phyloP scores from a whole-genome alignment of 2,329 filamentous ascomycete species.

The Exophiala spinifera region DNA sequence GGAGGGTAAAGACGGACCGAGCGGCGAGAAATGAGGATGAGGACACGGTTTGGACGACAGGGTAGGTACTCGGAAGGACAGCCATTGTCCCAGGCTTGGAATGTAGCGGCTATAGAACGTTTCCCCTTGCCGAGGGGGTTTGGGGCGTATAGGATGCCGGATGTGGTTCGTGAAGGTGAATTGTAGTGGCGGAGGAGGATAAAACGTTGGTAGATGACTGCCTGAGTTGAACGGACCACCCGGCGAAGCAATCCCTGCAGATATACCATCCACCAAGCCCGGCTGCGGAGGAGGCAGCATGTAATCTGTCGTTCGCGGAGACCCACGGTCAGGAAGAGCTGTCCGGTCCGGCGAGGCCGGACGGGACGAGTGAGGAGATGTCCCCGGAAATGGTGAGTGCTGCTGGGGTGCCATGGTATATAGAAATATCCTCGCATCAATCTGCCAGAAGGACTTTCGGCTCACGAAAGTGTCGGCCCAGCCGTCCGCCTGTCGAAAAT shows the following conservation, averaged over 20 bases:
- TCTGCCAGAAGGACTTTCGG: conserved; percentile 83
- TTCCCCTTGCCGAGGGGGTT: conserved; percentile 85
- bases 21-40: conserved; percentile 63
- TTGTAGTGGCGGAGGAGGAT: conserved; percentile 76
- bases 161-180: conserved; percentile 75
- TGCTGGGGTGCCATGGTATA: conserved; percentile 70
- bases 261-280: conserved; percentile 20
- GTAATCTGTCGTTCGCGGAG: conserved; percentile 17
- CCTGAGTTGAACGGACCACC: conserved; percentile 73
- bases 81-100: conserved; percentile 74
- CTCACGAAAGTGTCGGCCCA: conserved; percentile 83
- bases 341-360: conserved; percentile 47
- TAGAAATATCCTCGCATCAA: conserved; percentile 80
- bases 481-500: conserved; percentile 60
- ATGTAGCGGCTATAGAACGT: conserved; percentile 87
- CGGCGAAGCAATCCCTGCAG: conserved; percentile 29
- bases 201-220: conserved; percentile 87
- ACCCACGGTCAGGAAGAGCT: conserved; percentile 4
- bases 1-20: conserved; percentile 34
- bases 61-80: conserved; percentile 84
- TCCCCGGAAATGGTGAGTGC: conserved; percentile 45
- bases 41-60: conserved; percentile 56
- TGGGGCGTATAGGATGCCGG: conserved; percentile 81
- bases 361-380: conserved; percentile 51
- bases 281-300: conserved; percentile 3